Percentiles rank a stretch among this genome's conserved stretches.
These are phyloP conservation scores for Lactarius sp. DNA, from an alignment of 768 basidiomycete species.

Conservation along the genomic window DNA sequence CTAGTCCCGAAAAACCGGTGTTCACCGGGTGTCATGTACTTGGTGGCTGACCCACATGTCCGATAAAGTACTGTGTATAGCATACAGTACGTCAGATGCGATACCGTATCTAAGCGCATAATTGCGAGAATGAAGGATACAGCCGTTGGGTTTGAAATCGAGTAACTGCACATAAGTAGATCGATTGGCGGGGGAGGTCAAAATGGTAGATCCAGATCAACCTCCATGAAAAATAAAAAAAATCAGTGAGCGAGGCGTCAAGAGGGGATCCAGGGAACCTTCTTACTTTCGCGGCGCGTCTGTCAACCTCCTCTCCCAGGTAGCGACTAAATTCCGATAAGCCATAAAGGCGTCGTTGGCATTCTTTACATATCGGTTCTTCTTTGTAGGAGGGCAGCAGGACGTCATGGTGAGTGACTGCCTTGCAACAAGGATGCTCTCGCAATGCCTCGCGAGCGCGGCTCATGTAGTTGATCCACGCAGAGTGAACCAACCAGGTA, in stretches of 20 bases:
- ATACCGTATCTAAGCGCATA: neutral
- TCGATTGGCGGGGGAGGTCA: neutral
- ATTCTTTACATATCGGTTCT: neutral
- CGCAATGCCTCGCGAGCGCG: neutral
- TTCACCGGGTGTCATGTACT: neutral
- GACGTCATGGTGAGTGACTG: neutral
- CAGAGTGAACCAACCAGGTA: neutral
- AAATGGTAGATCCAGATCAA: neutral
- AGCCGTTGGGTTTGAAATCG: no score
- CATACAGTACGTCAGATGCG: neutral
- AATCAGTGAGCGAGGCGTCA: neutral
- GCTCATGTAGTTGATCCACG: neutral
- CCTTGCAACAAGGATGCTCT: neutral
- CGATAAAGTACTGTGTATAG: no score
- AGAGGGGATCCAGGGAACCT: neutral
- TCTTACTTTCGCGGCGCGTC: neutral
- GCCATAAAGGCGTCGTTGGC: neutral
- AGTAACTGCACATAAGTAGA: no score
- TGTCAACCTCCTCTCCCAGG: conserved; percentile 2
- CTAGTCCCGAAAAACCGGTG: neutral
- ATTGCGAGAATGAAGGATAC: neutral
- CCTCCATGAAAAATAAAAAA: neutral
- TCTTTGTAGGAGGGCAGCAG: neutral
- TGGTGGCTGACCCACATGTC: neutral
- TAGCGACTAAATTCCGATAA: neutral